These are phyloP conservation scores for Plasmodium sp. DNA, from an alignment of 169 alveolate species.

Conservation along the genomic window DNA sequence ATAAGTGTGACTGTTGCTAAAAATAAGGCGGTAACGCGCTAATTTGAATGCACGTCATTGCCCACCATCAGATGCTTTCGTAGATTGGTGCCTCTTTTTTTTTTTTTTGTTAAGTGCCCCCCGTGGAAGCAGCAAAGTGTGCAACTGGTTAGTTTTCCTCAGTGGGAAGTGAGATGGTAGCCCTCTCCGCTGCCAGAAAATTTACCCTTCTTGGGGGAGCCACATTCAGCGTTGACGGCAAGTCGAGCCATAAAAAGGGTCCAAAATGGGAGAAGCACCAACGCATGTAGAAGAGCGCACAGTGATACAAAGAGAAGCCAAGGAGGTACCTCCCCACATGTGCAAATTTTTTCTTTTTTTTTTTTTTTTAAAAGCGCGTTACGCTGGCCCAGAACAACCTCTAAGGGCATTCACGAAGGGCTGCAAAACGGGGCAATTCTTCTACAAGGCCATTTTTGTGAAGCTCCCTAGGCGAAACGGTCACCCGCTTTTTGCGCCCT, in stretches of 20 bases:
- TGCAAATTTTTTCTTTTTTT: not conserved
- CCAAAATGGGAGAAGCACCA: not conserved
- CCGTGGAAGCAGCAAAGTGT: not conserved
- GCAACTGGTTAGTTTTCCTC: not conserved
- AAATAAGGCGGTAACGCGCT: not conserved
- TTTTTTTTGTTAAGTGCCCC: not conserved
- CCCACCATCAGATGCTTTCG: not conserved
- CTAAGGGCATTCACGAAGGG: not conserved
- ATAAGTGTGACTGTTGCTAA: not conserved
- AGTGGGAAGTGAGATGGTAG: not conserved
- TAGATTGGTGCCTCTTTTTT: not conserved
- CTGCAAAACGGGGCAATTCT: not conserved
- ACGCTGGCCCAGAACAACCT: not conserved
- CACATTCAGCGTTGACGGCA: not conserved
- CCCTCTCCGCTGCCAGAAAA: not conserved
- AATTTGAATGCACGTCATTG: not conserved
- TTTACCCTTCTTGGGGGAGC: not conserved
- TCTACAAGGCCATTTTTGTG: not conserved
- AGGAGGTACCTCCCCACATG: not conserved
- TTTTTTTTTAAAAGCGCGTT: not conserved
- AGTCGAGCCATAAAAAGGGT: not conserved
- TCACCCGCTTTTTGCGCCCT: not conserved
- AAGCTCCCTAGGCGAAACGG: not conserved
- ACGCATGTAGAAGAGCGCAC: not conserved
- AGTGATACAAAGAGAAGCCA: not conserved